Evolutionary conservation across 2,329 filamentous ascomycete genomes (phyloP), one percentile per base, ranked within the genome.

Genomic region (Arachnopeziza araneosa): DNA sequence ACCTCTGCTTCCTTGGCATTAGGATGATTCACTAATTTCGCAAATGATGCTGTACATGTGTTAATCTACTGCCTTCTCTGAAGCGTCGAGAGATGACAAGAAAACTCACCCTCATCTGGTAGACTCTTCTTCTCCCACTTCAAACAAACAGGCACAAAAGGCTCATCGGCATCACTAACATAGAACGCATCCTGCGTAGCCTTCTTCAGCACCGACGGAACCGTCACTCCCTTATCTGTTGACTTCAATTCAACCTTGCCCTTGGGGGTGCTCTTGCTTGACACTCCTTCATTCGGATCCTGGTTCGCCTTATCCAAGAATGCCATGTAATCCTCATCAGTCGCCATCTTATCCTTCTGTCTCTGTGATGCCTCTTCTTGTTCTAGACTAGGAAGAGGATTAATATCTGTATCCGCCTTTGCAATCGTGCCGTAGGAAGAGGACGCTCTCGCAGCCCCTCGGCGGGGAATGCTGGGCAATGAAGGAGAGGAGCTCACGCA

Each of bases 241-340:
- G 80, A 71, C 74, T 82, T 84, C 69, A 85, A 80, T 57, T 75
- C 73, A n/a, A 64, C 63, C 63, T 68, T 71, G 52, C 57, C 67
- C 62, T 50, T 62, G 55, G 53, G 59, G 52, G 61, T 53, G 32
- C 62, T 63, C 50, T 73, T 70, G 7, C 73, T 24, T 14, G 24
- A 72, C 49, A 73, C 70, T 64, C 87, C 86, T 61, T 85, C 82
- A 72, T 85, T 87, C 21, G 89, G 87, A 71, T 92, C 87, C 69
- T 86, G 79, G 77, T 96, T 96, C 57, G 91, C 91, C 78, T 95
- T 95, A 72, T 95, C 83, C 60, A 97, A 80, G 72, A 97, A 96
- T 61, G 88, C 80, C 75, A 86, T 83, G 79, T 96, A 97, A 63
- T 89, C 88, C 63, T 89, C 85, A 79, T 96, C 91, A 57, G 86